These are phyloP conservation scores for Tetracladium setigerum DNA, from an alignment of 495 filamentous ascomycete species.

Conservation along the genomic window DNA sequence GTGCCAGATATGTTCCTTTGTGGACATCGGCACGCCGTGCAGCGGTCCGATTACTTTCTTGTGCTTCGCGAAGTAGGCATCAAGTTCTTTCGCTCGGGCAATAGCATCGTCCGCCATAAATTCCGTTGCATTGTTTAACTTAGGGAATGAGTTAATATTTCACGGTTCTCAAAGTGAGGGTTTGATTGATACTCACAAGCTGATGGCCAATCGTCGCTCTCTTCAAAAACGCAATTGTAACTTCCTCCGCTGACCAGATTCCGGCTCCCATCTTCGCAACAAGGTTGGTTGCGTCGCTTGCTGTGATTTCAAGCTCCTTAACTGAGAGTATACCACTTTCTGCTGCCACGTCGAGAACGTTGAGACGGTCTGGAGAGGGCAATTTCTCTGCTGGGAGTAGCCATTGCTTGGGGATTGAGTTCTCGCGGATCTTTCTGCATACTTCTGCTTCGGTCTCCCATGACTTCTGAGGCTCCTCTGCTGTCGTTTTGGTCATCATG, in stretches of 20 bases:
- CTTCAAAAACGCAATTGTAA: slow-evolving; percentile 33
- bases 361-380: not conserved
- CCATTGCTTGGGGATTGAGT: slow-evolving; percentile 37
- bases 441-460: slow-evolving; percentile 9
- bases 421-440: slow-evolving; percentile 1
- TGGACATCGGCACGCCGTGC: slow-evolving; percentile 47
- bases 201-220: slow-evolving; percentile 52
- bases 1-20: slow-evolving; percentile 43
- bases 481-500: no score
- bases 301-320: slow-evolving; percentile 42
- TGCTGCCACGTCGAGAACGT: slow-evolving; percentile 4
- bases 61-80: slow-evolving; percentile 36
- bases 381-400: slow-evolving; percentile 12
- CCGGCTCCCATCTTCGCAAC: slow-evolving; percentile 25
- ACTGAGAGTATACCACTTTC: slow-evolving; percentile 13
- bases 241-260: slow-evolving; percentile 30
- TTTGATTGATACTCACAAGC: slow-evolving; percentile 50
- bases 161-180: no score
- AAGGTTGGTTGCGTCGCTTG: slow-evolving; percentile 36
- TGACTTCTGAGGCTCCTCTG: not conserved
- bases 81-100: slow-evolving; percentile 38
- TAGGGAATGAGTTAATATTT: not conserved
- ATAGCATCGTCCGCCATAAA: slow-evolving; percentile 46
- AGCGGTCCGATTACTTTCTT: slow-evolving; percentile 42
- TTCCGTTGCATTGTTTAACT: slow-evolving; percentile 44